These are phyloP conservation scores for Ogataea minuta DNA, from an alignment of 805 yeast genomes.

Conservation along the genomic window DNA sequence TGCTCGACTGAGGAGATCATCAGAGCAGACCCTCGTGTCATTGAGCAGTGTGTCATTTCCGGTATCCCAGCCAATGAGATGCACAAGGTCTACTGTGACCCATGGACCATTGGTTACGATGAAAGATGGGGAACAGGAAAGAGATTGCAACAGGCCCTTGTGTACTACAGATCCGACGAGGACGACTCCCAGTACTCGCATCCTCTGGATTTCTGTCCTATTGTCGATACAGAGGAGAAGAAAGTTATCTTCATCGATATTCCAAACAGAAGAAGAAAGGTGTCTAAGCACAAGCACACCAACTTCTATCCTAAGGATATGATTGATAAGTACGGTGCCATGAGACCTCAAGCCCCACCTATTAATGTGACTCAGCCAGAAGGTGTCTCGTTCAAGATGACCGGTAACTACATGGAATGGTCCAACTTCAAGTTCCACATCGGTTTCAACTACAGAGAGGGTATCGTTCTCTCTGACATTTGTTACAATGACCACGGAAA, in stretches of 20 bases:
- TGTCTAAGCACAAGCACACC: conserved; percentile 65
- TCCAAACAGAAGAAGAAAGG: conserved; percentile 70
- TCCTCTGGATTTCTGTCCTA: conserved; percentile 81
- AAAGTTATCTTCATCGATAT: conserved; percentile 74
- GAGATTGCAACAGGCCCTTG: conserved; percentile 77
- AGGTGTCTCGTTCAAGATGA: conserved; percentile 74
- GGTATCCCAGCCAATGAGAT: conserved; percentile 66
- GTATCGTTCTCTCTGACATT: conserved; percentile 74
- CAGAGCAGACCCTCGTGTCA: conserved; percentile 68
- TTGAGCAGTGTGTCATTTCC: conserved; percentile 66
- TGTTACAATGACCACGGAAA: conserved; percentile 74
- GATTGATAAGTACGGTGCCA: conserved; percentile 59
- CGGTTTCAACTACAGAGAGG: conserved; percentile 85
- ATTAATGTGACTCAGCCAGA: conserved; percentile 75
- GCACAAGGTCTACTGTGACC: conserved; percentile 61
- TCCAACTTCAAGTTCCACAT: conserved; percentile 74
- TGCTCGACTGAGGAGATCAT: conserved; percentile 60
- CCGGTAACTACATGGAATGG: conserved; percentile 71
- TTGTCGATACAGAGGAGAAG: conserved; percentile 67
- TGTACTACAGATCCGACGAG: conserved; percentile 73
- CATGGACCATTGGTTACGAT: conserved; percentile 65
- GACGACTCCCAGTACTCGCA: conserved; percentile 68
- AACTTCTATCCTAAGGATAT: conserved; percentile 68
- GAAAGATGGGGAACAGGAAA: conserved; percentile 72
- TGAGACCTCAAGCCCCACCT: conserved; percentile 63